These are phyloP conservation scores for Russula olivacea DNA, from an alignment of 768 basidiomycete genomes.

Conservation along the genomic window DNA sequence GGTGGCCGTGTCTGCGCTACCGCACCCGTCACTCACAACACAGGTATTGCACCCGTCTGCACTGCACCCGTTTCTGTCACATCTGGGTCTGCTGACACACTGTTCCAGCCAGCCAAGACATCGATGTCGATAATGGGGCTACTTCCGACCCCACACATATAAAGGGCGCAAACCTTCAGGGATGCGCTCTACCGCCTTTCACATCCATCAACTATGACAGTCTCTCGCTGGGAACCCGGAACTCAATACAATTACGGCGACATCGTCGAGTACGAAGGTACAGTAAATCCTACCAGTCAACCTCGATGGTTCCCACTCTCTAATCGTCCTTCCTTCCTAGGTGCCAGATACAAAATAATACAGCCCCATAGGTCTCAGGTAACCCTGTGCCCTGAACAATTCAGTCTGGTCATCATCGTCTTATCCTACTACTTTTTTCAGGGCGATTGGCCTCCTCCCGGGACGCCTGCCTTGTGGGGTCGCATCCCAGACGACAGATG, in stretches of 20 bases:
- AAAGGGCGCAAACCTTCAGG: background rate
- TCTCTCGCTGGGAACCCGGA: constrained; percentile 54
- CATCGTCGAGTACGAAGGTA: constrained; percentile 48
- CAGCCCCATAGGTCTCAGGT: constrained; percentile 69
- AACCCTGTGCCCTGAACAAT: constrained; percentile 2
- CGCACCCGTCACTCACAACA: no score
- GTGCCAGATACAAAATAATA: constrained; percentile 59
- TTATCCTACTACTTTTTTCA: constrained; percentile 28
- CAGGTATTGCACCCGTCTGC: background rate
- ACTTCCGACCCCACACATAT: no score
- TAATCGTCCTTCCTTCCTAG: constrained; percentile 30
- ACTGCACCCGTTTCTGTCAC: background rate
- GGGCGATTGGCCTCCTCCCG: constrained; percentile 62
- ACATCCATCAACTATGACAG: constrained; percentile 33
- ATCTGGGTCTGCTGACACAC: background rate
- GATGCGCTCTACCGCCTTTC: background rate
- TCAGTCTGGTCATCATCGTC: background rate
- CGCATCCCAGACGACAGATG: constrained; percentile 36
- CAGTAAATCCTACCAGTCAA: background rate
- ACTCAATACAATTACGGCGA: constrained; percentile 50
- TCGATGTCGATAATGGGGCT: no score
- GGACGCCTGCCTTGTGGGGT: constrained; percentile 66
- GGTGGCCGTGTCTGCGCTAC: background rate
- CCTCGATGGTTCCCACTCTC: constrained; percentile 5
- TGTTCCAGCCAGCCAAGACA: no score